Conservation (phyloP, 805 yeast genomes). For the Kluyveromyces starmeri region DNA sequence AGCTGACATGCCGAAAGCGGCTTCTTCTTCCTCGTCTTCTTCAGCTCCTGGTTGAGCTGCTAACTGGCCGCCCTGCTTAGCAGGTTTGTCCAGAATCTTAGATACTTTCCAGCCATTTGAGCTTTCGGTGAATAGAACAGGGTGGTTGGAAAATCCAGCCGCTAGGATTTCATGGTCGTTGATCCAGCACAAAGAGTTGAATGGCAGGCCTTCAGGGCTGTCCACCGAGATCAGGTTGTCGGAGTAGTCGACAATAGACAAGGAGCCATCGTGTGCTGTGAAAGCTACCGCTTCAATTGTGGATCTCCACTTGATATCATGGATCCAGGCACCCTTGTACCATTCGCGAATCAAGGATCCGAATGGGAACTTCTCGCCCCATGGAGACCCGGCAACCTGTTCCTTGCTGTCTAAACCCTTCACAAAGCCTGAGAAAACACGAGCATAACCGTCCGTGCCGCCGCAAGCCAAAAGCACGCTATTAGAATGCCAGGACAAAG, state of each 20-base stretch:
- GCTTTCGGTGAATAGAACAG: conserved; percentile 73
- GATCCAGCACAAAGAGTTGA: conserved; percentile 64
- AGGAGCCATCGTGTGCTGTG: conserved; percentile 80
- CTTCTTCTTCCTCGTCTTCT: conserved; percentile 42
- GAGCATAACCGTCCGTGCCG: conserved; percentile 85
- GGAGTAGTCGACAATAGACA: conserved; percentile 60
- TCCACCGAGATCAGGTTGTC: conserved; percentile 17
- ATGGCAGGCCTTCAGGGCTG: conserved; percentile 52
- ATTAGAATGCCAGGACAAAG: conserved; percentile 90
- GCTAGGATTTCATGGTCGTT: conserved; percentile 61
- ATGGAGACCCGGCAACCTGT: conserved; percentile 45
- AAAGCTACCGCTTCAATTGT: conserved; percentile 69
- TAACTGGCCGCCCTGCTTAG: conserved; percentile 7
- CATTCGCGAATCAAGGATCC: conserved; percentile 49
- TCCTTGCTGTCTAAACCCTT: conserved; percentile 76
- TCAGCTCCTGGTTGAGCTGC: conserved; percentile 32
- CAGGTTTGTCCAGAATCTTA: conserved; percentile 47
- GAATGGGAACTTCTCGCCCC: conserved; percentile 96
- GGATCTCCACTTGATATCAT: conserved; percentile 80
- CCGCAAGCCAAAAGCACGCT: conserved; percentile 82
- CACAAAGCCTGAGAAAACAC: conserved; percentile 82
- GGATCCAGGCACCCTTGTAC: conserved; percentile 81
- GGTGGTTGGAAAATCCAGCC: conserved; percentile 91
- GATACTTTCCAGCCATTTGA: conserved; percentile 52
- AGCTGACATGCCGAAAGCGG: conserved; percentile 59